These are phyloP conservation scores for Beverwykella pulmonaria DNA, from an alignment of 495 filamentous ascomycete species.

Conservation along the genomic window DNA sequence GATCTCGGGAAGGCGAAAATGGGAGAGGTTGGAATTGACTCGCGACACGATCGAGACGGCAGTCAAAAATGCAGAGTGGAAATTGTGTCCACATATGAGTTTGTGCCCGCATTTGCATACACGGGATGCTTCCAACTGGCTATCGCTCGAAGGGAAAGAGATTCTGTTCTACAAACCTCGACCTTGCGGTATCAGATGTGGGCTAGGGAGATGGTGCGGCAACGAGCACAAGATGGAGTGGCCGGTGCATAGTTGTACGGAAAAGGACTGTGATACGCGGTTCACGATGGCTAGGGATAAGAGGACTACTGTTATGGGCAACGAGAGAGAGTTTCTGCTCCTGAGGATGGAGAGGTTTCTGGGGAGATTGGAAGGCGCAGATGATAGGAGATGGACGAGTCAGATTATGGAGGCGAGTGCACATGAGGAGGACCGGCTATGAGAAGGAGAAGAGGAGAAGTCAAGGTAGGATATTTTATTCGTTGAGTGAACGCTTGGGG, in stretches of 20 bases:
- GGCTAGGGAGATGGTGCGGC: neutral
- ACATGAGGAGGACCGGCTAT: conserved; percentile 3
- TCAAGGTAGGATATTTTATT: too few species aligned
- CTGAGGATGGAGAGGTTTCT: conserved; percentile 8
- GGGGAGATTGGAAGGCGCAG: conserved; percentile 3
- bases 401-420: conserved; percentile 14
- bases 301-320: neutral
- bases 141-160: neutral
- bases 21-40: neutral
- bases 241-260: neutral
- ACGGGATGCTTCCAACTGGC: neutral
- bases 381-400: conserved; percentile 6
- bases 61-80: neutral
- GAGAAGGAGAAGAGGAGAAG: neutral
- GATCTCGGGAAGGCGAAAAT: neutral
- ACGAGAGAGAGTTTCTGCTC: neutral
- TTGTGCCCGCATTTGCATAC: neutral
- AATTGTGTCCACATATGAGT: neutral
- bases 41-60: neutral
- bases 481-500: too few species aligned
- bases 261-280: neutral
- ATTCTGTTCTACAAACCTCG: neutral
- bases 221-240: neutral
- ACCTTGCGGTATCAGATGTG: neutral
- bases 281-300: neutral